Conservation (phyloP, 208 protist species). For the Leishmania major region DNA sequence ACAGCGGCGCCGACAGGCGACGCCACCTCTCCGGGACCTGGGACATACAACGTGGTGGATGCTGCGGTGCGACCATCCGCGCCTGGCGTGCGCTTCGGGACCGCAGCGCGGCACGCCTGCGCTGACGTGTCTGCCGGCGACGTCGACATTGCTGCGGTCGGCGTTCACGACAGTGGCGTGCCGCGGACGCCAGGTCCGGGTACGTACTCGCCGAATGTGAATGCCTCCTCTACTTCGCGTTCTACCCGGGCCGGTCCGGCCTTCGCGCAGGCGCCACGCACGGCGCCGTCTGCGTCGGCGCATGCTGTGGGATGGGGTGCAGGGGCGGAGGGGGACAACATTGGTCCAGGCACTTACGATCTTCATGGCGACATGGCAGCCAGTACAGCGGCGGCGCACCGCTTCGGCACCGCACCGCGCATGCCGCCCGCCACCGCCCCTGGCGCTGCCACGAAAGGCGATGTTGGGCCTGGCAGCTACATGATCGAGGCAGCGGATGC, state of each 20-base stretch:
- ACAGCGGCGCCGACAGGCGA: background rate
- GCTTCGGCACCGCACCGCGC: slow-evolving; percentile 36
- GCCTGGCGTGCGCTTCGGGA: slow-evolving; percentile 25
- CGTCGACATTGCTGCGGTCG: background rate
- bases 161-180: background rate
- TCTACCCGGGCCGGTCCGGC: slow-evolving; percentile 15
- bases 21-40: slow-evolving; percentile 10
- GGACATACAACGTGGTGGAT: slow-evolving; percentile 26
- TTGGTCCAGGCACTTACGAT: slow-evolving; percentile 64
- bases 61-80: background rate
- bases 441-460: background rate
- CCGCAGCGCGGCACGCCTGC: slow-evolving; percentile 7
- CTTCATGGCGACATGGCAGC: background rate
- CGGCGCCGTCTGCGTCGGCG: background rate
- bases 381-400: background rate
- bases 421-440: background rate
- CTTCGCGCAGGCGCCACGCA: slow-evolving; percentile 32
- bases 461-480: slow-evolving; percentile 40
- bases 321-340: background rate
- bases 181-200: slow-evolving; percentile 41
- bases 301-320: background rate
- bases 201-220: slow-evolving; percentile 41
- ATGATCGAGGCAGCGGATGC: slow-evolving; percentile 14
- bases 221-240: slow-evolving; percentile 13
- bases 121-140: background rate